Evolutionary conservation across 305 asterid genomes (phyloP).

Genomic region (Andrographis paniculata): DNA sequence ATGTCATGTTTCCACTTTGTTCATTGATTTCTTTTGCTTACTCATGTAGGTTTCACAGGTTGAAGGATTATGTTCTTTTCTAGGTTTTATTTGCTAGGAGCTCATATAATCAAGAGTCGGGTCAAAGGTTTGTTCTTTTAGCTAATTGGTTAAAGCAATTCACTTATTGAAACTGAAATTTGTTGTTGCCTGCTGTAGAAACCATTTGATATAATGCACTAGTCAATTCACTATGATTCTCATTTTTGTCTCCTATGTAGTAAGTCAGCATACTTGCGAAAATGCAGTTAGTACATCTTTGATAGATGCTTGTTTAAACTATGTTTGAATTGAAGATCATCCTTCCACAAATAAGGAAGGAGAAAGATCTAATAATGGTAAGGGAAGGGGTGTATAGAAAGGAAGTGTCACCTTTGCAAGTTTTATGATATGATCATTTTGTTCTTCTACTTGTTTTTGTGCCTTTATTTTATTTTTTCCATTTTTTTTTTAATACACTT

Average conservation of each 20-base stretch:
- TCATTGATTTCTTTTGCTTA: constrained; percentile 15
- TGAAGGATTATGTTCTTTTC: constrained; percentile 47
- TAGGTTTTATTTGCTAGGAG: constrained; percentile 41
- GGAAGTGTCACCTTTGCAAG: not conserved
- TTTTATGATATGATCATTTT: not conserved
- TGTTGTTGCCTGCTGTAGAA: not conserved
- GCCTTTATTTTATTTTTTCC: too few species aligned
- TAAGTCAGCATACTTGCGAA: not conserved
- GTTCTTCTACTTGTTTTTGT: not conserved
- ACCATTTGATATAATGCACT: not conserved
- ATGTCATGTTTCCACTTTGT: constrained; percentile 13
- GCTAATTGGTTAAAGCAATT: constrained; percentile 7
- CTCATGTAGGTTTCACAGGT: constrained; percentile 23
- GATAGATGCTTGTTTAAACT: not conserved
- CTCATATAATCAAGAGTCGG: constrained; percentile 27
- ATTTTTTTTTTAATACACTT: not conserved
- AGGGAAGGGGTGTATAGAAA: not conserved
- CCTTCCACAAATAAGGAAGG: not conserved
- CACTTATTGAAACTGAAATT: constrained; percentile 1
- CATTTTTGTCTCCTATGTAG: not conserved
- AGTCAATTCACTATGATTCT: too few species aligned
- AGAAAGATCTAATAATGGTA: not conserved
- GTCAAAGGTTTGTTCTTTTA: constrained; percentile 30
- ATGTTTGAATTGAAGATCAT: constrained; percentile 1
- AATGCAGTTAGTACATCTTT: not conserved